phyloP scores from a whole-genome alignment of 306 rosid species.

The Styphnolobium japonicum region DNA sequence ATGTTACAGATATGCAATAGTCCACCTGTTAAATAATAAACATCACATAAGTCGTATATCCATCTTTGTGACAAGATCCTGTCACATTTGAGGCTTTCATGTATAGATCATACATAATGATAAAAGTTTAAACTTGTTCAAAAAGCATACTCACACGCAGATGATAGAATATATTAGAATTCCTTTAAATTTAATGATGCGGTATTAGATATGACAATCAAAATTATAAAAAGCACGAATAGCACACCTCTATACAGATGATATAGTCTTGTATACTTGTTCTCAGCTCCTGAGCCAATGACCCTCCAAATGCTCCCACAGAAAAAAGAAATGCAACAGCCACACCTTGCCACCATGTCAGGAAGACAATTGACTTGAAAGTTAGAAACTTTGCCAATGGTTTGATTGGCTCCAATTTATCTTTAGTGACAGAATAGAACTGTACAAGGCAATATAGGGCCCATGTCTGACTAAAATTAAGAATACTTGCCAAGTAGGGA shows the following conservation, averaged over 20 bases:
- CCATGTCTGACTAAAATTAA: constrained; percentile 99
- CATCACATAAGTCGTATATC: too few species aligned
- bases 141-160: neutral
- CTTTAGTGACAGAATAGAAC: constrained; percentile 88
- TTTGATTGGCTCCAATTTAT: constrained; percentile 83
- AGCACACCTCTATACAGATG: constrained; percentile 91
- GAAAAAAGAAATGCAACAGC: constrained; percentile 92
- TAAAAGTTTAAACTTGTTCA: neutral
- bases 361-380: constrained; percentile 88
- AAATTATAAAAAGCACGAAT: constrained; percentile 7
- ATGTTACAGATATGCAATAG: neutral
- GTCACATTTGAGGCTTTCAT: neutral
- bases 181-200: constrained; percentile 1
- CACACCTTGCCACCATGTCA: constrained; percentile 99
- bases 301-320: constrained; percentile 81
- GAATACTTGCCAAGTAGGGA: constrained; percentile 92
- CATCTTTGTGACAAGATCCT: neutral
- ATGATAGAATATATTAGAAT: neutral
- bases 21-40: too few species aligned
- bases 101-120: neutral
- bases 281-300: constrained; percentile 77
- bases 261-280: constrained; percentile 93
- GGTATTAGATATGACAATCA: neutral
- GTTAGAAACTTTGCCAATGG: constrained; percentile 89
- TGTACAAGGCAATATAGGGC: constrained; percentile 96